Percentiles rank a stretch among this genome's conserved stretches.
Evolutionary conservation across 225 moss, liverwort and hornwort species (phyloP).

Genomic region (Marchantia polymorpha): DNA sequence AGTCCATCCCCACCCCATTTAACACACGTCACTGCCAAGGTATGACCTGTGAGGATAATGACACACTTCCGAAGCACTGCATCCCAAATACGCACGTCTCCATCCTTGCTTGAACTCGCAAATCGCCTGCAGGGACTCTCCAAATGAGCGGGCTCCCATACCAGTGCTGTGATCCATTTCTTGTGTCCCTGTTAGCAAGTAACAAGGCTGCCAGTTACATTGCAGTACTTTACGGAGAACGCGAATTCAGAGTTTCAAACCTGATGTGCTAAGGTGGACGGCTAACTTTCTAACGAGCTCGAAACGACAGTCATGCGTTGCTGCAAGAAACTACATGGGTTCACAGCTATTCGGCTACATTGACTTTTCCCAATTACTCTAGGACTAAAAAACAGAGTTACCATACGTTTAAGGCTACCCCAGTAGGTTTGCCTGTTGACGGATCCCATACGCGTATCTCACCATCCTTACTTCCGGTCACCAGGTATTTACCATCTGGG

Average conservation of each 20-base stretch:
- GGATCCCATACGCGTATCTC: constrained; percentile 91
- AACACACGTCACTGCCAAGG: constrained; percentile 90
- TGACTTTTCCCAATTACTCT: neutral
- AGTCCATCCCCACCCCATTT: constrained; percentile 98
- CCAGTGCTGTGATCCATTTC: constrained; percentile 93
- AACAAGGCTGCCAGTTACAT: no score
- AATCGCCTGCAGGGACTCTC: constrained; percentile 86
- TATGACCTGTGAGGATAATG: constrained; percentile 78
- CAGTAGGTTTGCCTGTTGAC: constrained; percentile 73
- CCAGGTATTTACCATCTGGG: constrained; percentile 89
- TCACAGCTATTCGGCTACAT: no score
- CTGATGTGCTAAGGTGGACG: no score
- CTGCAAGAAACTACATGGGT: no score
- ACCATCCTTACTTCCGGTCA: constrained; percentile 93
- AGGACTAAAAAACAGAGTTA: neutral
- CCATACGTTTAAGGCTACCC: constrained; percentile 68
- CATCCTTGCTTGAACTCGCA: constrained; percentile 95
- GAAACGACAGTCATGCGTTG: no score
- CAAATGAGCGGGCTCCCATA: constrained; percentile 93
- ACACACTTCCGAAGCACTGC: constrained; percentile 65
- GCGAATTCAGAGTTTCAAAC: no score
- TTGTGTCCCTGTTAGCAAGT: constrained; percentile 62
- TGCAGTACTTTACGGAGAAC: no score
- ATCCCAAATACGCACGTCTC: constrained; percentile 93
- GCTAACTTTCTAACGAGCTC: no score